Conservation (phyloP, 345 rosid genomes). For the Draba incana region DNA sequence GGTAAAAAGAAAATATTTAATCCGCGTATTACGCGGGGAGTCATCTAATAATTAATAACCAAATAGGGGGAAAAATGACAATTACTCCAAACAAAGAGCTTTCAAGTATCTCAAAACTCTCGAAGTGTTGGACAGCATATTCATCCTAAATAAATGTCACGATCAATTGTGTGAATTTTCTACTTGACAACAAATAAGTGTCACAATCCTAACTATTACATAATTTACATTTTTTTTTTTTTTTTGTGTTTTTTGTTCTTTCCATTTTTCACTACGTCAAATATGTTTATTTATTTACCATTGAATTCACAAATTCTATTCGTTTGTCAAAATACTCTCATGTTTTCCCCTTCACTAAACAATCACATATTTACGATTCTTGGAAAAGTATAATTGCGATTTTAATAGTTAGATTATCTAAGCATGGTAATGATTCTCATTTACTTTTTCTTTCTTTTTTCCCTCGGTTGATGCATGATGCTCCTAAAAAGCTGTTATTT, state of each 20-base stretch:
- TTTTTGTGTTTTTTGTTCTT: background rate
- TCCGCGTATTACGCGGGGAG: too few relatives aligned
- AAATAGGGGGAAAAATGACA: background rate
- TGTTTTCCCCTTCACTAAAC: too few relatives aligned
- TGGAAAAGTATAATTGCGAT: background rate
- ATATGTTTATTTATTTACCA: background rate
- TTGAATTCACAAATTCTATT: background rate
- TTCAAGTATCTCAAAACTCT: constrained; percentile 10
- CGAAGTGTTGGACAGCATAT: constrained; percentile 29
- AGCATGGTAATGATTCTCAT: constrained; percentile 19
- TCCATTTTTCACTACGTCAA: background rate
- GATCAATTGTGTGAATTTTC: background rate
- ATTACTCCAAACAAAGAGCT: constrained; percentile 22
- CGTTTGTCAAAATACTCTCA: too few relatives aligned
- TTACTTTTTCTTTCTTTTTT: constrained; percentile 30
- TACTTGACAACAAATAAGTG: too few relatives aligned
- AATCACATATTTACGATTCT: background rate
- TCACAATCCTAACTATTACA: background rate
- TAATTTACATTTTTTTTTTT: constrained; percentile 1
- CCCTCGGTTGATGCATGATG: background rate
- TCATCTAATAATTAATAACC: background rate
- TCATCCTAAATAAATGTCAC: constrained; percentile 25
- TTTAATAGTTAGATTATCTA: constrained; percentile 4
- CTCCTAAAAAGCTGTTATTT: constrained; percentile 33
- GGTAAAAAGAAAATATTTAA: too few relatives aligned